These are phyloP conservation scores for Nakazawaea pomicola DNA, from an alignment of 805 yeast species.

Conservation along the genomic window DNA sequence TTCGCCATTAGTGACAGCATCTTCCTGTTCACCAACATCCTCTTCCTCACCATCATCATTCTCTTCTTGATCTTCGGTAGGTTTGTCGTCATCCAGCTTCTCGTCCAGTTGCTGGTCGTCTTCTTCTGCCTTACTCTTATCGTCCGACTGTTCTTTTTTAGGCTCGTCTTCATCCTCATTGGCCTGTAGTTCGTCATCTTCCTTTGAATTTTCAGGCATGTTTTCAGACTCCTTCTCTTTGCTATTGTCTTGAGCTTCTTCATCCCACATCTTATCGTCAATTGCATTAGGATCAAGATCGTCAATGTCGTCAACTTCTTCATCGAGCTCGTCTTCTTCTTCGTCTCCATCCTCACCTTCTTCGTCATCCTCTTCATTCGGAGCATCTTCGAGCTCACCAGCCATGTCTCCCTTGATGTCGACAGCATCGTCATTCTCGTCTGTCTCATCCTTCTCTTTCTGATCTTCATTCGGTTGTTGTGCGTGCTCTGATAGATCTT, in stretches of 20 bases:
- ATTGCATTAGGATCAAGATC: slow-evolving; percentile 91
- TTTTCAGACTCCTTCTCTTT: slow-evolving; percentile 82
- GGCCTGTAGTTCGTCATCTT: slow-evolving; percentile 47
- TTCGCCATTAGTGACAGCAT: slow-evolving; percentile 66
- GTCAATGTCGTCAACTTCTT: slow-evolving; percentile 83
- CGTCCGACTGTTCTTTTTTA: slow-evolving; percentile 27
- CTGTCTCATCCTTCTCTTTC: slow-evolving; percentile 55
- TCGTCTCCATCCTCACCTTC: slow-evolving; percentile 46
- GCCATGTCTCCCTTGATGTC: slow-evolving; percentile 98
- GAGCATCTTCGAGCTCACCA: slow-evolving; percentile 79
- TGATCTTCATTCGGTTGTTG: slow-evolving; percentile 72
- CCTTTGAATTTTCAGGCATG: slow-evolving; percentile 50
- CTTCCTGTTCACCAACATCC: slow-evolving; percentile 76
- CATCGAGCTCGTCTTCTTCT: slow-evolving; percentile 74
- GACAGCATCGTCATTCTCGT: slow-evolving; percentile 83
- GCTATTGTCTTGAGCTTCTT: slow-evolving; percentile 68
- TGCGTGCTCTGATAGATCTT: slow-evolving; percentile 73
- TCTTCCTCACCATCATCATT: slow-evolving; percentile 24
- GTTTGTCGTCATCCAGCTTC: not conserved
- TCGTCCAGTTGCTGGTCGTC: slow-evolving; percentile 31
- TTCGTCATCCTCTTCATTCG: slow-evolving; percentile 55
- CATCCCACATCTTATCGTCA: slow-evolving; percentile 98
- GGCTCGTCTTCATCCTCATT: slow-evolving; percentile 36
- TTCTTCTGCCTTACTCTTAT: slow-evolving; percentile 27
- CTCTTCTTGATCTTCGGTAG: no score